These are phyloP conservation scores for Raffaelea albimanens DNA, from an alignment of 2,329 filamentous ascomycete genomes.

Conservation along the genomic window DNA sequence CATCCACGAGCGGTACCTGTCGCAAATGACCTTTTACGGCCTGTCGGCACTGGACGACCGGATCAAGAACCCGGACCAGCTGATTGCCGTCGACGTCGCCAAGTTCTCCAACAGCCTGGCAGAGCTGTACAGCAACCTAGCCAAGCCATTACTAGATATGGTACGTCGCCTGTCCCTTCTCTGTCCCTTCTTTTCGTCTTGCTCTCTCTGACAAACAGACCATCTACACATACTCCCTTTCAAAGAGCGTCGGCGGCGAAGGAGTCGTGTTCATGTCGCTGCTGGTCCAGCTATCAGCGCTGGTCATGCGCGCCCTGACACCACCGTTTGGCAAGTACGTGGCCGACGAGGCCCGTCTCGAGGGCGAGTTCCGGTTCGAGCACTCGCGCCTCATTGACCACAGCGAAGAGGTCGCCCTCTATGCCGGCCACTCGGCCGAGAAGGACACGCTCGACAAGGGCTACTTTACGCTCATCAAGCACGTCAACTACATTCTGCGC, in stretches of 20 bases:
- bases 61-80: conserved; percentile 96
- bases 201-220: conserved; percentile 28
- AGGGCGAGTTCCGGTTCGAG: conserved; percentile 93
- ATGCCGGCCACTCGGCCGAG: conserved; percentile 84
- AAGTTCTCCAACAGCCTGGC: conserved; percentile 94
- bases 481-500: conserved; percentile 91
- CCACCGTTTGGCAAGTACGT: conserved; percentile 97
- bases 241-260: conserved; percentile 90
- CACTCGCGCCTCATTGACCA: conserved; percentile 94
- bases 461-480: conserved; percentile 98
- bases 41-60: conserved; percentile 91
- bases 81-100: conserved; percentile 92
- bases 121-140: conserved; percentile 91
- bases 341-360: conserved; percentile 85
- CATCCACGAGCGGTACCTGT: conserved; percentile 92
- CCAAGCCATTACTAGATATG: conserved; percentile 92
- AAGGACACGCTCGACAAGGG: conserved; percentile 96
- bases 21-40: conserved; percentile 96
- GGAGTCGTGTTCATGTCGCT: conserved; percentile 92
- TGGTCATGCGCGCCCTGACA: conserved; percentile 86
- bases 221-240: conserved; percentile 92
- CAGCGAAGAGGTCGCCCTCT: conserved; percentile 88
- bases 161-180: conserved; percentile 39
- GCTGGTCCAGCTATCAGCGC: conserved; percentile 85
- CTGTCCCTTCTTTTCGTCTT: background rate